phyloP scores from a whole-genome alignment of 345 rosid genomes.

The Linum usitatissimum region DNA sequence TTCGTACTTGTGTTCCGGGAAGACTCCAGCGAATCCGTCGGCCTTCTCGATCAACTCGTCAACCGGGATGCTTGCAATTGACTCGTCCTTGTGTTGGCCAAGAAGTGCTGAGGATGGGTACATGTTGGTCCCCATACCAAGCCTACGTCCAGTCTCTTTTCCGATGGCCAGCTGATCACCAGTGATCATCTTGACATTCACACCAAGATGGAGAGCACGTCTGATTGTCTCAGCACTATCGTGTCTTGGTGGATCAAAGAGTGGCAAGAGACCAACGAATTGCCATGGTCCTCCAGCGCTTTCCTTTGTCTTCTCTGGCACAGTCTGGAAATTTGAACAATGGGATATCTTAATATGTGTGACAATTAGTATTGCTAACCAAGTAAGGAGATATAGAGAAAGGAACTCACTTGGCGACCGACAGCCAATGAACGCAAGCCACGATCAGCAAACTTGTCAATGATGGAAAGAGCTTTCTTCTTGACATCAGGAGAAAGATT shows the following conservation, averaged over 20 bases:
- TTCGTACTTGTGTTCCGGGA: constrained; percentile 78
- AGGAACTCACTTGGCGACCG: neutral
- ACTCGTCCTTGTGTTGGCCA: constrained; percentile 38
- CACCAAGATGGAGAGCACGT: constrained; percentile 72
- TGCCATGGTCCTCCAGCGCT: constrained; percentile 73
- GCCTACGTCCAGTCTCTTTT: constrained; percentile 79
- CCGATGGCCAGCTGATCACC: constrained; percentile 90
- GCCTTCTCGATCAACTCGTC: constrained; percentile 76
- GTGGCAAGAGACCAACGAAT: constrained; percentile 84
- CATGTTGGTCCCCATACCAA: constrained; percentile 87
- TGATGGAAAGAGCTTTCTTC: constrained; percentile 48
- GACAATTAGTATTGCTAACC: neutral
- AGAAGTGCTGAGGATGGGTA: constrained; percentile 72
- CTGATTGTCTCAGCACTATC: constrained; percentile 79
- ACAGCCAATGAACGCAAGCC: constrained; percentile 55
- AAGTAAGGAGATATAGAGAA: neutral
- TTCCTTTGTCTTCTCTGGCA: constrained; percentile 69
- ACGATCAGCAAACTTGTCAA: constrained; percentile 57
- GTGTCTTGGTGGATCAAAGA: constrained; percentile 86
- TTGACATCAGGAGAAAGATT: constrained; percentile 40
- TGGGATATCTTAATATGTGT: no score
- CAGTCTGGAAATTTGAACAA: constrained; percentile 18
- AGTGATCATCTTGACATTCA: constrained; percentile 81
- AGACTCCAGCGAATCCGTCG: constrained; percentile 82
- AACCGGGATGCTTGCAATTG: constrained; percentile 22